Evolutionary conservation across 176 grass and related monocot species (phyloP), one percentile per base, ranked within the genome.

Genomic region (Poa pratensis): DNA sequence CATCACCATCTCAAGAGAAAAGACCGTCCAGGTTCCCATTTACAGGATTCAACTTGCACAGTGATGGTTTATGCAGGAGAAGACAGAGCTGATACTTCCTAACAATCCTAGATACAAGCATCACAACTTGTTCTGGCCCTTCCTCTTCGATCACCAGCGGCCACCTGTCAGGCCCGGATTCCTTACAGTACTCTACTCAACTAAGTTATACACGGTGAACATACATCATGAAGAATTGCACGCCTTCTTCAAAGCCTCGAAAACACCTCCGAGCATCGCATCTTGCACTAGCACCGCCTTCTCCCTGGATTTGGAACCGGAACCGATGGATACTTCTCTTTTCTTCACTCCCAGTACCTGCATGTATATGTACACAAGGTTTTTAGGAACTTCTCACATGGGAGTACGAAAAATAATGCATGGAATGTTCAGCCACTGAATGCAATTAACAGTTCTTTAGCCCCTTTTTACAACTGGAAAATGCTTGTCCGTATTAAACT

Each of bases 301-400:
- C 53, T 98, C 96, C 80, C 96, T 95, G 6, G 96, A 98, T 90
- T 95, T 98, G 18, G 89, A 98, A 51, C 93, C 96, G 3, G 89
- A 94, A 35, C 96, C 93, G 34, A 98, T 92, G 0, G 91, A 98
- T 15, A 98, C 78, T 30, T 98, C 91, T 72, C 96, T 92, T 90
- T 95, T 95, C 83, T 95, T 98, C 88, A 95, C 88, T 43, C 93
- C 89, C 40, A 98, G 87, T 26, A 98, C 81, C 93, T 98, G 87
- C 3, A 64, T 54, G 32, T 13, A 67, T 50, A 51, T 75, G 39
- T 82, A 19, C 23, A 30, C 0, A 79, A 5, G 57, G 24, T 5
- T 71, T 24, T 45, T 24, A 10, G 20, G 14, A 75, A 57, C 18
- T 51, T 51, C 49, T 69, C 8, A 9, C 16, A 51, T 37, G 10